Conservation (phyloP, 495 filamentous ascomycete species). For the Haplographium delicatum region DNA sequence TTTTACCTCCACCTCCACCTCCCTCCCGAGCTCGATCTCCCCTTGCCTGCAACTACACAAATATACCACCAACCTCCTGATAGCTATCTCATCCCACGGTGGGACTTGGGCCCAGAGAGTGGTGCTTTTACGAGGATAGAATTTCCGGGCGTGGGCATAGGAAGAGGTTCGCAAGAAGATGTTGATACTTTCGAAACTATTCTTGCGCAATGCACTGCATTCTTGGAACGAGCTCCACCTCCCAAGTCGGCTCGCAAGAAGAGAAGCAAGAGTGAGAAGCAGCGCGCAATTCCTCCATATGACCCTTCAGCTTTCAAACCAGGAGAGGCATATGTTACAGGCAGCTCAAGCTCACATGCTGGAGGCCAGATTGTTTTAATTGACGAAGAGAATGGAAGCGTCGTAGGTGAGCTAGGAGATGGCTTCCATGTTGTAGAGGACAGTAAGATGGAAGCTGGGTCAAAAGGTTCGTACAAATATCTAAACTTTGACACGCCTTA, state of each 20-base stretch:
- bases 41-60: constrained; percentile 86
- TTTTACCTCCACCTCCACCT: constrained; percentile 93
- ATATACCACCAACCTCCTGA: constrained; percentile 88
- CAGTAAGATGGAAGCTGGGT: constrained; percentile 66
- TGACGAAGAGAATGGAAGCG: constrained; percentile 91
- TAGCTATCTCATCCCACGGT: constrained; percentile 87
- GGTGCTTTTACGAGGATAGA: constrained; percentile 89
- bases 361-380: constrained; percentile 84
- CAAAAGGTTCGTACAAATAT: constrained; percentile 61
- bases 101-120: constrained; percentile 81
- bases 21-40: constrained; percentile 88
- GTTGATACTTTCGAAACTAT: constrained; percentile 96
- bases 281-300: constrained; percentile 52
- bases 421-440: constrained; percentile 77
- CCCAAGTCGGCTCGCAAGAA: constrained; percentile 38
- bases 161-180: constrained; percentile 77
- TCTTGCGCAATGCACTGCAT: constrained; percentile 89
- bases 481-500: background rate
- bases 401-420: constrained; percentile 85
- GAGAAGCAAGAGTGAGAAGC: constrained; percentile 33
- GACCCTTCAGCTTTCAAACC: constrained; percentile 76
- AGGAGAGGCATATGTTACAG: constrained; percentile 67
- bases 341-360: constrained; percentile 41
- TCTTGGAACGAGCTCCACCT: constrained; percentile 70
- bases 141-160: constrained; percentile 67